Conservation (phyloP, 768 basidiomycete species). For the Phaeotremella skinneri region DNA sequence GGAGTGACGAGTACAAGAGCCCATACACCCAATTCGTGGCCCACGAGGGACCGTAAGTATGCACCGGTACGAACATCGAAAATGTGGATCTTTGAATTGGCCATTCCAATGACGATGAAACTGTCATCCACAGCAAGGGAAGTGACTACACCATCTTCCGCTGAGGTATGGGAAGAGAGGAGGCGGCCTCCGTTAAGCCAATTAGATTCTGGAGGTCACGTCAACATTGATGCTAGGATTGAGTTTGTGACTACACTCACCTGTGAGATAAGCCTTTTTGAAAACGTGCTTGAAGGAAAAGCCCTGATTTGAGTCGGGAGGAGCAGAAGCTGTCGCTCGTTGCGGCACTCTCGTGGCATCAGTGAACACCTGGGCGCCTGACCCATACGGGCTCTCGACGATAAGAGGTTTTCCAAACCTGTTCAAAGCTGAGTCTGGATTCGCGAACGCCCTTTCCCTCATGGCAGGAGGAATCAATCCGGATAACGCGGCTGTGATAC, state of each 20-base stretch:
- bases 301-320: slow-evolving; percentile 17
- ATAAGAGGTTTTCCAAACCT: too few species aligned
- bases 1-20: slow-evolving; percentile 73
- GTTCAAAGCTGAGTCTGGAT: too few species aligned
- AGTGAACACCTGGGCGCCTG: too few species aligned
- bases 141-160: slow-evolving; percentile 72
- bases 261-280: slow-evolving; percentile 67
- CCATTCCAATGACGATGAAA: slow-evolving; percentile 85
- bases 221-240: background rate
- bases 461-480: background rate
- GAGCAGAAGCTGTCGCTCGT: background rate
- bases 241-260: slow-evolving; percentile 54
- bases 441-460: too few species aligned
- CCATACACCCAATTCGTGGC: slow-evolving; percentile 91
- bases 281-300: slow-evolving; percentile 67
- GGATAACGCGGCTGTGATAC: background rate
- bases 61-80: slow-evolving; percentile 78
- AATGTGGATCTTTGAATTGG: slow-evolving; percentile 77
- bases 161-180: slow-evolving; percentile 61
- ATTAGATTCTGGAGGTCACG: slow-evolving; percentile 61
- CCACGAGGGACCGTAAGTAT: slow-evolving; percentile 70
- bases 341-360: background rate
- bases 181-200: slow-evolving; percentile 75
- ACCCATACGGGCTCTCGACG: too few species aligned
- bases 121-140: slow-evolving; percentile 77